phyloP scores from a whole-genome alignment of 2,329 filamentous ascomycete genomes.

The Ophiobolus disseminans region DNA sequence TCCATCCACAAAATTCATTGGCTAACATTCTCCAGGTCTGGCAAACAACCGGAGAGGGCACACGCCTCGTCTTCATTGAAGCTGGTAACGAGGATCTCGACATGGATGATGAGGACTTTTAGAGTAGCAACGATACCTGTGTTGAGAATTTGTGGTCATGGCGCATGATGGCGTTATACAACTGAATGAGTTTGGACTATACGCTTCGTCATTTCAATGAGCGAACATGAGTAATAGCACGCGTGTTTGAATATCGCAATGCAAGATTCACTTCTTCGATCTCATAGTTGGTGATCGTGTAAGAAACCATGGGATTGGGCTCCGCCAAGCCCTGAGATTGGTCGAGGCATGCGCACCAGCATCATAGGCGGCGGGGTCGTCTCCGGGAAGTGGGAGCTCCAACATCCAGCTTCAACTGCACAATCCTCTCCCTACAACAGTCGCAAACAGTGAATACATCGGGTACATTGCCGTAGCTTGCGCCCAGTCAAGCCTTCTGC shows the following conservation, averaged over 20 bases:
- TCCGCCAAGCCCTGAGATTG: constrained; percentile 15
- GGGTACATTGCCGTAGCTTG: neutral
- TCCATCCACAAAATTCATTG: neutral
- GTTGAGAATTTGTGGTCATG: constrained; percentile 25
- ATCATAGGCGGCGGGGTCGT: constrained; percentile 21
- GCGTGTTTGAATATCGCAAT: neutral
- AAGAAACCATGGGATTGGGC: neutral
- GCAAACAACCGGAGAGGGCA: constrained; percentile 63
- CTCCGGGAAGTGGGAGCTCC: constrained; percentile 17
- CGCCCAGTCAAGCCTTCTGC: constrained; percentile 14
- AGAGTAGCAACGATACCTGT: constrained; percentile 15
- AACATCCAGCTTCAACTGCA: constrained; percentile 4
- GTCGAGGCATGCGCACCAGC: constrained; percentile 16
- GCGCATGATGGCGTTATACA: constrained; percentile 37
- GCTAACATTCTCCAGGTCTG: constrained; percentile 56
- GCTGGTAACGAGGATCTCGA: constrained; percentile 56
- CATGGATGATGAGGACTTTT: constrained; percentile 49
- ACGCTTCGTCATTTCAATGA: neutral
- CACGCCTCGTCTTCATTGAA: constrained; percentile 62
- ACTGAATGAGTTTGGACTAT: constrained; percentile 13
- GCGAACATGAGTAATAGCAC: neutral
- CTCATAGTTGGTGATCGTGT: too few relatives aligned
- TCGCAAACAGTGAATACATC: neutral
- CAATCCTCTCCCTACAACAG: neutral
- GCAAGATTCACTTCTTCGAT: too few relatives aligned